Base-by-base conservation (phyloP, 1,139 yeast species). In the Suhomyces guaymorum region DNA sequence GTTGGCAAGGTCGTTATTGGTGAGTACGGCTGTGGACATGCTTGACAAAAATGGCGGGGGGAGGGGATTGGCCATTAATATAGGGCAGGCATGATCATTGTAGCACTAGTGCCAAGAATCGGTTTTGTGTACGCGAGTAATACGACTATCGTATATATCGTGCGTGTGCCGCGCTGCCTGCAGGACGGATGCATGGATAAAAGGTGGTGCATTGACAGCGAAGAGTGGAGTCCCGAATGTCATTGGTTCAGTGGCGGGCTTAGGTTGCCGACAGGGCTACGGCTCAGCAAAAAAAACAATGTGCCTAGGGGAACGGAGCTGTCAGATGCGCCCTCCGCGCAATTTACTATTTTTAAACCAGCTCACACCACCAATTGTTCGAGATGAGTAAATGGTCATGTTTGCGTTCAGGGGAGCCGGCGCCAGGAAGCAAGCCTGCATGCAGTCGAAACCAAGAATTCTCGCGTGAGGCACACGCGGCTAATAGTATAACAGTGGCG, bases 91-190 rank as follows among this genome's bases (percentile, higher is more conserved):
- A 32, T 24, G 28, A 18, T 21, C 13, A n/a, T n/a, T n/a, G n/a
- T n/a, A n/a, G n/a, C n/a, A n/a, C n/a, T n/a, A n/a, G n/a, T 27
- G 35, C 35, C 35, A 32, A 32, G 35, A 11, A 11, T 5, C 20
- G 26, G 27, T 20, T 28, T 24, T 33, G 36, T 28, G 36, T 24
- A 18, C 17, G 12, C 22, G 18, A 15, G 32, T 6, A 13, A 33
- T 33, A 33, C 36, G 36, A 24, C 17, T 11, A 33, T 28, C 32
- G 32, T 28, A 28, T 24, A 28, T 20, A 12, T 30, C n/a, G 30
- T 25, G 33, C n/a, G 30, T 25, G 33, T 20, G 33, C 28, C 15
- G 24, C 29, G 10, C 12, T 15, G 19, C 12, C 4, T 8, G 19
- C 19, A 17, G 23, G n/a, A 5, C 15, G 25, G 15, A 23, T 21